Evolutionary conservation across 805 yeast genomes (phyloP).

Genomic region (Myxozyma melibiosi): DNA sequence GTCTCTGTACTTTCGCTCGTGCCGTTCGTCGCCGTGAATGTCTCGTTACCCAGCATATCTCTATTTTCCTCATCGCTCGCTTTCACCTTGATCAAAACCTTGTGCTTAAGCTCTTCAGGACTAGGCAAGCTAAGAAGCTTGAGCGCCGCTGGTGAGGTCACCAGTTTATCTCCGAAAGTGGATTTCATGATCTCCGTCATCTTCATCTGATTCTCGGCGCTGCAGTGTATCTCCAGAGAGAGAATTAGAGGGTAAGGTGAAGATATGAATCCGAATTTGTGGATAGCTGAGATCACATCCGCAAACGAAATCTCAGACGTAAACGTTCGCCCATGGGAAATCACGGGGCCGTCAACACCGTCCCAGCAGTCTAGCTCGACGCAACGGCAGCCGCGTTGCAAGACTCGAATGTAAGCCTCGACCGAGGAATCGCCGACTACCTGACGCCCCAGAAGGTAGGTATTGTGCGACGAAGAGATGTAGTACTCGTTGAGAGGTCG

Average conservation of each 20-base stretch:
- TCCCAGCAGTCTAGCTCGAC: conserved; percentile 98
- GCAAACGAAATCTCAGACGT: conserved; percentile 70
- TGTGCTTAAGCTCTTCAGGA: conserved; percentile 71
- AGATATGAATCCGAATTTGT: conserved; percentile 85
- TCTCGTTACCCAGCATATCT: conserved; percentile 1
- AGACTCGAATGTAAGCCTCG: conserved; percentile 82
- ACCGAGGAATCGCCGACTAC: conserved; percentile 83
- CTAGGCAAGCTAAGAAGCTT: conserved; percentile 56
- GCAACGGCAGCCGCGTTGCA: conserved; percentile 92
- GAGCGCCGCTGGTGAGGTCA: conserved; percentile 46
- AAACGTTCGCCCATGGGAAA: conserved; percentile 85
- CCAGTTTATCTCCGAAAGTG: conserved; percentile 60
- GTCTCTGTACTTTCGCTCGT: conserved; percentile 40
- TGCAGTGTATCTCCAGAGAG: conserved; percentile 85
- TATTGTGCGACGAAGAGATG: conserved; percentile 93
- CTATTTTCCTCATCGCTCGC: conserved; percentile 44
- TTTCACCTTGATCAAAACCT: conserved; percentile 77
- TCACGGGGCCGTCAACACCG: conserved; percentile 67
- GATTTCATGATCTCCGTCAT: conserved; percentile 57
- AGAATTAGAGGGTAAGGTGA: conserved; percentile 83
- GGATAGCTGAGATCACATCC: conserved; percentile 70
- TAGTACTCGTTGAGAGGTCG: conserved; percentile 82
- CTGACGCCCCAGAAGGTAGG: conserved; percentile 86
- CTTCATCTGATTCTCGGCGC: conserved; percentile 62
- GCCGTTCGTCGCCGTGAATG: conserved; percentile 34